Conservation (phyloP, 305 asterid species). For the Fraxinus paxiana region DNA sequence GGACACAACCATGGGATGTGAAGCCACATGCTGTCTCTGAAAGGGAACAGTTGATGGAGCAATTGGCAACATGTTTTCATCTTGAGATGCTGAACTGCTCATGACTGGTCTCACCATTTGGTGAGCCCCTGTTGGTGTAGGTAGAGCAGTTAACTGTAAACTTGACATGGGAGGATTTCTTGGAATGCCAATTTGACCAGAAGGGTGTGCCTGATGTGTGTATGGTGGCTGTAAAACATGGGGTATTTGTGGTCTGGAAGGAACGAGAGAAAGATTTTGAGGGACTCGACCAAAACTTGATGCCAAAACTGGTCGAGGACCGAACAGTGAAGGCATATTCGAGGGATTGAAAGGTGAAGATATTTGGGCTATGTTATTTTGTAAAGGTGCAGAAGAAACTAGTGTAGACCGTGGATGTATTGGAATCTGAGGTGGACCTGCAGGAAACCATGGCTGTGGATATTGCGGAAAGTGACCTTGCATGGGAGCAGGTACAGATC, state of each 20-base stretch:
- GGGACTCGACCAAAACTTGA: slow-evolving; percentile 45
- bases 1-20: slow-evolving; percentile 30
- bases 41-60: slow-evolving; percentile 21
- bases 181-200: slow-evolving; percentile 43
- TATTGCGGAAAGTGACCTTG: slow-evolving; percentile 51
- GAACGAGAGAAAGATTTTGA: slow-evolving; percentile 42
- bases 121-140: slow-evolving; percentile 31
- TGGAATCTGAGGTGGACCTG: slow-evolving; percentile 41
- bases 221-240: slow-evolving; percentile 36
- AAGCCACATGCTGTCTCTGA: slow-evolving; percentile 37
- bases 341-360: slow-evolving; percentile 38
- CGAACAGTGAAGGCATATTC: slow-evolving; percentile 42
- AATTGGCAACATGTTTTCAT: slow-evolving; percentile 29
- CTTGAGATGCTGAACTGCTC: slow-evolving; percentile 34
- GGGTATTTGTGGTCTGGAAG: slow-evolving; percentile 39
- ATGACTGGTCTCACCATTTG: slow-evolving; percentile 33
- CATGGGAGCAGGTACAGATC: slow-evolving; percentile 36
- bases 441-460: slow-evolving; percentile 58
- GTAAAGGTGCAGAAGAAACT: slow-evolving; percentile 33
- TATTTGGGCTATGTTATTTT: slow-evolving; percentile 33
- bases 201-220: slow-evolving; percentile 41
- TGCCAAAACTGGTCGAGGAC: slow-evolving; percentile 42
- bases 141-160: slow-evolving; percentile 35
- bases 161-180: slow-evolving; percentile 36
- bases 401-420: slow-evolving; percentile 33